Percentiles rank a stretch among this genome's conserved stretches.
These are phyloP conservation scores for Beauveria bassiana DNA, from an alignment of 2,329 filamentous ascomycete genomes.

Conservation along the genomic window DNA sequence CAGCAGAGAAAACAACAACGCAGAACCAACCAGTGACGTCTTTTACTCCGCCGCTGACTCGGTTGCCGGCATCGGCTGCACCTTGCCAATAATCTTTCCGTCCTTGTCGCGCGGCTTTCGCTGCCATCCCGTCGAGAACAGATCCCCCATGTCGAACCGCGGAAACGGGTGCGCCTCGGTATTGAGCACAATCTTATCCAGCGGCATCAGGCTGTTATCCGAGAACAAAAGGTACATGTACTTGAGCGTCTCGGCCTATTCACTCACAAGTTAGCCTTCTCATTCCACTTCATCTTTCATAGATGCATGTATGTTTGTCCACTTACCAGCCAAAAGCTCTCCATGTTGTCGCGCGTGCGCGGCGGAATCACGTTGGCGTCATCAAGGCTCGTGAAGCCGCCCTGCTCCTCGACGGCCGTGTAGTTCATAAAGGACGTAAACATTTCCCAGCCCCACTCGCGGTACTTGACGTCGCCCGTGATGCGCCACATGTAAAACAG, in stretches of 20 bases:
- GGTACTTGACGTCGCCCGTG: conserved; percentile 80
- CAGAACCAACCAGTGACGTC: background rate
- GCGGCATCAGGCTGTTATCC: conserved; percentile 68
- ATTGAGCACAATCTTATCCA: conserved; percentile 87
- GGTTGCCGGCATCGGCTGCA: background rate
- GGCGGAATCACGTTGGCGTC: conserved; percentile 70
- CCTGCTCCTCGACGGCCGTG: conserved; percentile 68
- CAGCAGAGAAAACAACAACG: background rate
- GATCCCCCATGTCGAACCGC: conserved; percentile 68
- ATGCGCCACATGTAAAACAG: conserved; percentile 99
- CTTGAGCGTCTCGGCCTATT: conserved; percentile 86
- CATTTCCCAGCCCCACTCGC: conserved; percentile 98
- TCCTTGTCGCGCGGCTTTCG: conserved; percentile 52
- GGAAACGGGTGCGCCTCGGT: conserved; percentile 92
- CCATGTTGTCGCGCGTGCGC: conserved; percentile 78
- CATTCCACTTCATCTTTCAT: background rate
- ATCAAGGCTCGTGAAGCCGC: conserved; percentile 74
- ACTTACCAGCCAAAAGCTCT: conserved; percentile 93
- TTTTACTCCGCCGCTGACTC: background rate
- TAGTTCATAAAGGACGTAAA: conserved; percentile 86
- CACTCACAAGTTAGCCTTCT: conserved; percentile 13
- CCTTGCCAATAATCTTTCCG: conserved; percentile 27
- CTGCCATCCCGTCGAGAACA: conserved; percentile 77
- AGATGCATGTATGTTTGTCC: background rate
- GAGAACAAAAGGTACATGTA: conserved; percentile 96